Evolutionary conservation across 1,139 yeast species (phyloP).

Genomic region (Pichia sp.): DNA sequence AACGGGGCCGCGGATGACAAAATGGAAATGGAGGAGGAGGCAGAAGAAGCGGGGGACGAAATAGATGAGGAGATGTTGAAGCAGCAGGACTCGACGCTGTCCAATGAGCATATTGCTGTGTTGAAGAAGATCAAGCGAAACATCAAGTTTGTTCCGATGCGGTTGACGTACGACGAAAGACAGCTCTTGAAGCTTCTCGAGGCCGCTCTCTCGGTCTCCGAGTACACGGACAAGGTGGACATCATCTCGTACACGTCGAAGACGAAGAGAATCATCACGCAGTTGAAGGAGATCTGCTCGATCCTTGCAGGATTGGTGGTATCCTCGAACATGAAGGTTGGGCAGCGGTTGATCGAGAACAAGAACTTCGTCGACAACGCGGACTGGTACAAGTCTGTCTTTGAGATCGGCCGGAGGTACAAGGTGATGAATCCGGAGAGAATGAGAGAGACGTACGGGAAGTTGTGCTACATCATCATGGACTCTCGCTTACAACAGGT

Average conservation of each 20-base stretch:
- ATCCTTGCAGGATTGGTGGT: conserved; percentile 69
- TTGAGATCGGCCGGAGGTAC: conserved; percentile 73
- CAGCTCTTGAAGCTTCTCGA: conserved; percentile 55
- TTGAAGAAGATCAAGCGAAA: conserved; percentile 40
- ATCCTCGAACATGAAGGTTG: conserved; percentile 64
- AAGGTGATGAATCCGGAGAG: conserved; percentile 76
- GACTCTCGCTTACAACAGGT: conserved; percentile 70
- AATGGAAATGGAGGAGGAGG: conserved; percentile 1
- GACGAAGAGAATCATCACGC: conserved; percentile 61
- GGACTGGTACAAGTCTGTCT: conserved; percentile 60
- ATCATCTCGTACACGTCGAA: conserved; percentile 58
- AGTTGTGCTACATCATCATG: conserved; percentile 75
- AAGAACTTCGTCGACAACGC: conserved; percentile 62
- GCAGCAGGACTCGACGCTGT: conserved; percentile 2
- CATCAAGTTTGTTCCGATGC: conserved; percentile 56
- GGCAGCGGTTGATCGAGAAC: conserved; percentile 55
- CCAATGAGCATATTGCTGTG: conserved; percentile 20
- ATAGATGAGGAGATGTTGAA: conserved; percentile 8
- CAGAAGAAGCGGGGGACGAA: background rate
- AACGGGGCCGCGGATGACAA: conserved; percentile 5
- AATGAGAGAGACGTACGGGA: conserved; percentile 71
- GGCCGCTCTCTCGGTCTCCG: conserved; percentile 70
- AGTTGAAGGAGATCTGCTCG: conserved; percentile 67
- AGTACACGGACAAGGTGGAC: conserved; percentile 71
- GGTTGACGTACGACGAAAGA: conserved; percentile 61